Conservation (phyloP, 768 basidiomycete species). For the Mycena capillaripes region DNA sequence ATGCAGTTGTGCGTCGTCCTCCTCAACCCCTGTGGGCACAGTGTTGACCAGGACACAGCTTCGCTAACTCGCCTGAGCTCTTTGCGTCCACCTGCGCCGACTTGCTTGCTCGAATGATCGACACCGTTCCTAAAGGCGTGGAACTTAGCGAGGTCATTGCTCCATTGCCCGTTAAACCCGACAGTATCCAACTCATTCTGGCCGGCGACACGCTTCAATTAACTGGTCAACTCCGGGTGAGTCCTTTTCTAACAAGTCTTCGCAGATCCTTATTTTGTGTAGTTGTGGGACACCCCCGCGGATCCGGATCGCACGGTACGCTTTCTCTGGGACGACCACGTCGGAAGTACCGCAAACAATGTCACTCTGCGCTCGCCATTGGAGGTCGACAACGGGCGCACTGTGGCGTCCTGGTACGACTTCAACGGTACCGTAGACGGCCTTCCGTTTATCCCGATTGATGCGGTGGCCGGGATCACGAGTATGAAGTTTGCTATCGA, state of each 20-base stretch:
- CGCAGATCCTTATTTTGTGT: too few species aligned
- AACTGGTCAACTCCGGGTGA: conserved; percentile 13
- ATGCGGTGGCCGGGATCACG: conserved; percentile 9
- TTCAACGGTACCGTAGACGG: too few species aligned
- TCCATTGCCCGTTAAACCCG: conserved; percentile 19
- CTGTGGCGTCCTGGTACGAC: background rate
- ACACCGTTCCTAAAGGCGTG: conserved; percentile 14
- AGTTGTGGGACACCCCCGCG: too few species aligned
- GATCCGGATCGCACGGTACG: too few species aligned
- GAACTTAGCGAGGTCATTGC: conserved; percentile 18
- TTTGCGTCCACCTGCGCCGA: conserved; percentile 15
- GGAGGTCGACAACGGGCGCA: too few species aligned
- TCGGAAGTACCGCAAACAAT: too few species aligned
- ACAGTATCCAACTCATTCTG: conserved; percentile 10
- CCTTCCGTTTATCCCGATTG: background rate
- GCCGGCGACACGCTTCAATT: conserved; percentile 11
- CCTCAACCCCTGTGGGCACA: too few species aligned
- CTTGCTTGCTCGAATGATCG: conserved; percentile 19
- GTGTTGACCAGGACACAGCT: background rate
- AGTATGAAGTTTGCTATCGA: conserved; percentile 13
- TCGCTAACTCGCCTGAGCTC: conserved; percentile 7
- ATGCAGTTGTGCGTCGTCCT: conserved; percentile 43
- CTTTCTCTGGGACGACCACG: too few species aligned
- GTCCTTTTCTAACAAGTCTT: conserved; percentile 10
- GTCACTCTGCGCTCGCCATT: too few species aligned